phyloP scores from a whole-genome alignment of 2,329 filamentous ascomycete genomes.

The Allantophomopsis lycopodina region DNA sequence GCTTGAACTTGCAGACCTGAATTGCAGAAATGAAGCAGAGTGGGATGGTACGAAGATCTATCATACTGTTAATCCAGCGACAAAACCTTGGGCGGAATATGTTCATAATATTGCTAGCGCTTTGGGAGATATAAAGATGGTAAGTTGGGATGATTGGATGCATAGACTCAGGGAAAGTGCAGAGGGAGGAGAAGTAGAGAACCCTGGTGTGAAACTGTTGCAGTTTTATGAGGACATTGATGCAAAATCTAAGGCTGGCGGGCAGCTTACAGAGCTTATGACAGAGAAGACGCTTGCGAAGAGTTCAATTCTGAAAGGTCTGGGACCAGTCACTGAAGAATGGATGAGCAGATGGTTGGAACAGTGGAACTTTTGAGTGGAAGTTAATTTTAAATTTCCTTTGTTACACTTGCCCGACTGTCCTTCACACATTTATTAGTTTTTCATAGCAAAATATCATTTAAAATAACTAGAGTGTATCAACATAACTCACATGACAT shows the following conservation, averaged over 20 bases:
- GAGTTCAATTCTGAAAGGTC: neutral
- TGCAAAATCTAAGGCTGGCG: neutral
- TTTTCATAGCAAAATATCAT: no score
- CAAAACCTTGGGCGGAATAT: no score
- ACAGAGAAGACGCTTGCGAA: neutral
- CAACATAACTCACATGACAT: no score
- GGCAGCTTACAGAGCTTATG: neutral
- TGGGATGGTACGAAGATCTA: slow-evolving; percentile 6
- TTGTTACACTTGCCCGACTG: no score
- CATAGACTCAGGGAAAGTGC: neutral
- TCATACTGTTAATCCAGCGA: slow-evolving; percentile 15
- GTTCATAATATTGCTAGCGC: no score
- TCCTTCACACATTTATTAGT: no score
- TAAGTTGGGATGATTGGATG: neutral
- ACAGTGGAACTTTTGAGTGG: neutral
- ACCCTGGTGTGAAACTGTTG: neutral
- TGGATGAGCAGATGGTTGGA: neutral
- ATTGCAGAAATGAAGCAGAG: neutral
- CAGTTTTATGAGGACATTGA: neutral
- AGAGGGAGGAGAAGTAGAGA: neutral
- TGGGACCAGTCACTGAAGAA: neutral
- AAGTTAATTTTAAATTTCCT: no score
- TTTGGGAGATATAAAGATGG: no score
- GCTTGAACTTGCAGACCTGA: slow-evolving; percentile 10
- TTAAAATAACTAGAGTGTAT: no score